phyloP scores from a whole-genome alignment of 306 rosid genomes.

The Carpinus fangiana region DNA sequence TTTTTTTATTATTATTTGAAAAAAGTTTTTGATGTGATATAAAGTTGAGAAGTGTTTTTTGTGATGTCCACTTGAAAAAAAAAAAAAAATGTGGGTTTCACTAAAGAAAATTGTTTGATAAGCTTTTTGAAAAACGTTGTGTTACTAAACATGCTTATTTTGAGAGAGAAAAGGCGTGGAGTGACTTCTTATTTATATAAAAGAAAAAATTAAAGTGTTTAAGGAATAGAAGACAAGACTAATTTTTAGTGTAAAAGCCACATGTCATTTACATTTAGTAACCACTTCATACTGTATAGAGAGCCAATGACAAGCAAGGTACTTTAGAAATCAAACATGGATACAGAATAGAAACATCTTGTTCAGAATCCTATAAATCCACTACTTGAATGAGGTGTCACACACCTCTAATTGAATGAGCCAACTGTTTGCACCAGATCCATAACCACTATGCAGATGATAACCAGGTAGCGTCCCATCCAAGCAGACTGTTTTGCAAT shows the following conservation, averaged over 20 bases:
- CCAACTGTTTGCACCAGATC: slow-evolving; percentile 84
- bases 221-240: slow-evolving; percentile 1
- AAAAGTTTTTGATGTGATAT: too few relatives aligned
- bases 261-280: background rate
- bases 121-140: too few relatives aligned
- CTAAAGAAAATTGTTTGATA: too few relatives aligned
- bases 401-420: slow-evolving; percentile 77
- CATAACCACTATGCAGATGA: slow-evolving; percentile 71
- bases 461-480: slow-evolving; percentile 93
- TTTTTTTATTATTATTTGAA: too few relatives aligned
- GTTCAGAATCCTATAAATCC: slow-evolving; percentile 5
- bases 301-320: background rate
- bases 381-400: slow-evolving; percentile 2
- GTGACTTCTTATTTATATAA: too few relatives aligned
- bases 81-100: too few relatives aligned
- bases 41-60: too few relatives aligned
- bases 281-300: background rate
- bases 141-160: too few relatives aligned
- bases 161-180: too few relatives aligned
- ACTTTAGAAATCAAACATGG: slow-evolving; percentile 1
- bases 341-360: background rate
- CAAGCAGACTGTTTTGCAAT: slow-evolving; percentile 61
- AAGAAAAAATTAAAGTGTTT: background rate
- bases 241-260: slow-evolving; percentile 3
- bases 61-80: too few relatives aligned